Percentiles rank a stretch among this genome's conserved stretches.
Evolutionary conservation across 208 protist species (phyloP).

Genomic region (Angomonas ambiguus): DNA sequence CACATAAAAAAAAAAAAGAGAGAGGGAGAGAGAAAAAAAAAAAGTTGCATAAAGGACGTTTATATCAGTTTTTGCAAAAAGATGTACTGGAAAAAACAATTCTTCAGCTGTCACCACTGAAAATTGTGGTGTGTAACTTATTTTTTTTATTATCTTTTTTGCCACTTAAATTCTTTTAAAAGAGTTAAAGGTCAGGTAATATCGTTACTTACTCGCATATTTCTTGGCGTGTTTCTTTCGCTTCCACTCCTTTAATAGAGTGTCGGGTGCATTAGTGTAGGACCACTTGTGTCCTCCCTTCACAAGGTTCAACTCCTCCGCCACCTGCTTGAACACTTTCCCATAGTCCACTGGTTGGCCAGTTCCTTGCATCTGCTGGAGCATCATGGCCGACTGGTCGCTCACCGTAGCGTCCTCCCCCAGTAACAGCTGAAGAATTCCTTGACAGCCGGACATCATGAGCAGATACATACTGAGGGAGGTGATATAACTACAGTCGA

Average conservation of each 20-base stretch:
- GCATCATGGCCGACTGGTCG: conserved; percentile 36
- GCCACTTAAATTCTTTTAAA: conserved; percentile 12
- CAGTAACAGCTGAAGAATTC: conserved; percentile 90
- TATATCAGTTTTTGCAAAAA: too few relatives aligned
- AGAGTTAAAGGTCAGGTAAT: not conserved
- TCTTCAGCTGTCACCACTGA: not conserved
- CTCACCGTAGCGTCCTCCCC: conserved; percentile 60
- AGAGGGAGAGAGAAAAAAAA: conserved; percentile 1
- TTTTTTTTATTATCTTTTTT: too few relatives aligned
- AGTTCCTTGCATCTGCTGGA: conserved; percentile 49
- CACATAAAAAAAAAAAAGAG: not conserved
- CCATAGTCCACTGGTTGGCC: conserved; percentile 66
- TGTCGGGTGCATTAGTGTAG: conserved; percentile 55
- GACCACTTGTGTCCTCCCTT: conserved; percentile 69
- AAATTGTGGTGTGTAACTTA: too few relatives aligned
- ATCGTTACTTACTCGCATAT: not conserved
- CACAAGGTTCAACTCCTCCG: conserved; percentile 65
- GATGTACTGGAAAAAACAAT: conserved; percentile 2
- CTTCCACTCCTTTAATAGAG: conserved; percentile 59
- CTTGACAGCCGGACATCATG: conserved; percentile 92
- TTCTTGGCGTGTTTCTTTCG: conserved; percentile 7
- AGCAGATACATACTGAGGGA: conserved; percentile 96
- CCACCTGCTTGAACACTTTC: conserved; percentile 77
- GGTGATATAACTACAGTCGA: conserved; percentile 95
- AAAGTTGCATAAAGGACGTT: too few relatives aligned